Conservation (phyloP, 352 stramenopile species). For the Peronosclerospora sorghi region DNA sequence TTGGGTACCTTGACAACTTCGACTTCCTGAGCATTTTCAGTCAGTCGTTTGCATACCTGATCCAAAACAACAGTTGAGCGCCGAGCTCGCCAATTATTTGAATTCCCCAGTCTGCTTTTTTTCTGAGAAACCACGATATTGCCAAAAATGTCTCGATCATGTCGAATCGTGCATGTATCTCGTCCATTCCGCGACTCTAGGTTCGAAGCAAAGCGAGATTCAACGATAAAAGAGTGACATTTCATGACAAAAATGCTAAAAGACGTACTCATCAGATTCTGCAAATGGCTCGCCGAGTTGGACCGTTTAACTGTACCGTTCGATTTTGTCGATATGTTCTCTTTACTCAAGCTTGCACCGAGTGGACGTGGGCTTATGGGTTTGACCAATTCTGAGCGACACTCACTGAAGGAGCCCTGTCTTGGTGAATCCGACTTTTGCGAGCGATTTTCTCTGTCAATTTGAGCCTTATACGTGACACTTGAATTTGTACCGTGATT, state of each 20-base stretch:
- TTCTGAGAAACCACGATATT: slow-evolving; percentile 15
- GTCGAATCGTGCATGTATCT: slow-evolving; percentile 8
- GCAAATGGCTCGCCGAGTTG: slow-evolving; percentile 53
- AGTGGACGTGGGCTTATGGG: slow-evolving; percentile 1
- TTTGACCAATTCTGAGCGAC: slow-evolving; percentile 2
- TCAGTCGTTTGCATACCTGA: slow-evolving; percentile 28
- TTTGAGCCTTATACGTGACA: slow-evolving; percentile 3
- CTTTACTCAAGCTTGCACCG: slow-evolving; percentile 5
- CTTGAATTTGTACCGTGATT: slow-evolving; percentile 3
- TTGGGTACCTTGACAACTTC: slow-evolving; percentile 7
- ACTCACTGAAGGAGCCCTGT: not conserved
- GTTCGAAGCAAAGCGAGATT: slow-evolving; percentile 1
- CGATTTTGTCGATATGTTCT: slow-evolving; percentile 1
- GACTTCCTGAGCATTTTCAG: slow-evolving; percentile 17
- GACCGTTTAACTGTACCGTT: slow-evolving; percentile 24
- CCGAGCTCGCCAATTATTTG: slow-evolving; percentile 34
- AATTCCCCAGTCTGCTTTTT: slow-evolving; percentile 23
- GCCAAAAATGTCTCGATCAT: slow-evolving; percentile 29
- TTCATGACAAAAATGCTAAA: not conserved
- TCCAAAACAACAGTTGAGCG: slow-evolving; percentile 40
- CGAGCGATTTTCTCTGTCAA: slow-evolving; percentile 3
- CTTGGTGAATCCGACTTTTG: slow-evolving; percentile 2
- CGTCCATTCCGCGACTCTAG: slow-evolving; percentile 22
- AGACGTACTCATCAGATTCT: slow-evolving; percentile 38
- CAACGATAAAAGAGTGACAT: slow-evolving; percentile 3